Base-by-base conservation (phyloP, 1,284 basidiomycete genomes). In the Vanrija pseudolonga region DNA sequence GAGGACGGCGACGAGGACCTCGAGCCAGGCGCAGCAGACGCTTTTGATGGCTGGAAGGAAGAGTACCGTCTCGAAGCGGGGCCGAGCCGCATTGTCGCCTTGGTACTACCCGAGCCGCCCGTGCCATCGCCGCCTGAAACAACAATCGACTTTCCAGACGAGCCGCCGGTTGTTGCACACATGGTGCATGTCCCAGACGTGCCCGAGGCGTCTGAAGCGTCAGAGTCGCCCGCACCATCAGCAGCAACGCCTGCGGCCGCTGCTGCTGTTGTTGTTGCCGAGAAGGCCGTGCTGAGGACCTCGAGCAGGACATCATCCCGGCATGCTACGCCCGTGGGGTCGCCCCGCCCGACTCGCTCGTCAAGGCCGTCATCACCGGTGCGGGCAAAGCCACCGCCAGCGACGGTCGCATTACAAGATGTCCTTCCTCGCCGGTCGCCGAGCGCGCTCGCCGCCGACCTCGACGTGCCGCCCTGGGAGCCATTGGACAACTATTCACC, bases 401-500 rank as follows among this genome's bases (percentile, higher is more conserved):
- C 47, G 0, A 56, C 55, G 18, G 52, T 60, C 0, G 23, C 55
- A 3, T 14, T 55, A 18, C 45, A 56, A 14, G 51, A 56, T 37
- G 44, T 53, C 15, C 51, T 51, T 18, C 60, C 55, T 2, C 54
- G 40, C 6, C 61, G 50, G 5, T 20, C 26, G 17, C 45, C 49
- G 18, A 55, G 40, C 26, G 37, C 55, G 20, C 26, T 58, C 4
- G 51, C 42, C 12, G 46, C 44, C 7, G 56, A 53, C 19, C 46
- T 61, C n/a, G 56, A 58, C 22, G 56, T 55, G 1, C 61, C 63
- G 2, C 65, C 66, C 20, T 74, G 72, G 72, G 60, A 69, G 17
- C 67, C 71, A 2, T 19, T 60, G 3, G 62, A 66, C 49, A 74
- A 67, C 46, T 74, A 74, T 56, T 52, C 59, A 19, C 68, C 68